Base-by-base conservation (phyloP, 164 flowering plant species). In the Pachysandra terminalis region DNA sequence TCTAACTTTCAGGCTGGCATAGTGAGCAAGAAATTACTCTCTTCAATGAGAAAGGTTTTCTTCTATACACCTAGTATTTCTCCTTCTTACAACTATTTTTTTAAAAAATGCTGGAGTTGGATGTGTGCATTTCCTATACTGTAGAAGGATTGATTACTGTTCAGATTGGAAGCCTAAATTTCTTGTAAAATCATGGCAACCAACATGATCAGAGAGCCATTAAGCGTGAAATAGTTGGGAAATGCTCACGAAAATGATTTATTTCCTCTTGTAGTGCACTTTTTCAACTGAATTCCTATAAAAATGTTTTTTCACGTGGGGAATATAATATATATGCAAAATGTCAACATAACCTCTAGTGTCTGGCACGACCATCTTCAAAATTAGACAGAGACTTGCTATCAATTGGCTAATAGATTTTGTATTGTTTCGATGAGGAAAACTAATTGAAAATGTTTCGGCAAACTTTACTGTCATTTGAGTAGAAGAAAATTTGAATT, bases 31-130 rank as follows among this genome's bases (percentile, higher is more conserved):
- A 62, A 74, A 69, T 94, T 94, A 75, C 55, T 91, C 66, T 85
- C 96, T 55, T 87, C 96, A 52, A 94, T 94, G 98, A 90, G 54
- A 81, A 84, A 88, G 98, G 98, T 91, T 56, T 69, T 87, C 62
- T 61, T 65, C 21, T 3, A 0, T 55, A 55, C 51, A 45, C 51
- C 17, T 1, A 45, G 17, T 45, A 13, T 3, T 45, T 45, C 37
- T n/a, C n/a, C n/a, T 40, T 40, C 51, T 3, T 45, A 5, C 1
- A 45, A 45, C 1, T 10, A 10, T 5, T 45, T 45, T 10, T 45
- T 12, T 45, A 45, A 5, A 40, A 40, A 45, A 5, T 45, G 51
- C 51, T 45, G 37, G 37, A 32, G 37, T 32, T 7, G 3, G 37
- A 7, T 32, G 37, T 32, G 37, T 32, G 37, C 37, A 7, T 32